phyloP scores from a whole-genome alignment of 345 rosid genomes.

The Combretum micranthum region DNA sequence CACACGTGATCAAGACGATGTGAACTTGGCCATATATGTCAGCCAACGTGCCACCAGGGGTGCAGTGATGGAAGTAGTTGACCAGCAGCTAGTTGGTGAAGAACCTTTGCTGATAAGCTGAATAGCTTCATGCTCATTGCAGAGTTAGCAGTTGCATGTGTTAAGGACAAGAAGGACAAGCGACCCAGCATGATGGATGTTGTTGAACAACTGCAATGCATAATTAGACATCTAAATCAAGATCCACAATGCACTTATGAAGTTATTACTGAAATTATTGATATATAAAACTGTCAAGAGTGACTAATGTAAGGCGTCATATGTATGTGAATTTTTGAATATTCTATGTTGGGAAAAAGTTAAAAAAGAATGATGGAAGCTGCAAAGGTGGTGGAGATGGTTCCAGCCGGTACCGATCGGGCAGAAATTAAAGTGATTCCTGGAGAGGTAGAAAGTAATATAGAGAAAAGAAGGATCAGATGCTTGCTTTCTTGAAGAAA shows the following conservation, averaged over 20 bases:
- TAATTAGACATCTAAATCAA: constrained; percentile 10
- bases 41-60: constrained; percentile 28
- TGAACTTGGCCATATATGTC: constrained; percentile 38
- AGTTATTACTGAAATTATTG: too few relatives aligned
- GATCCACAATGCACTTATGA: too few relatives aligned
- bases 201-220: constrained; percentile 37
- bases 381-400: background rate
- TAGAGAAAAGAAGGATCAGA: constrained; percentile 25
- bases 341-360: too few relatives aligned
- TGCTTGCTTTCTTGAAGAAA: constrained; percentile 23
- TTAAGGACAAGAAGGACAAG: constrained; percentile 37
- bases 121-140: constrained; percentile 26
- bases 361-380: too few relatives aligned
- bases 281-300: too few relatives aligned
- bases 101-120: constrained; percentile 10
- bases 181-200: constrained; percentile 53
- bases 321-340: too few relatives aligned
- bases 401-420: background rate
- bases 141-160: constrained; percentile 40
- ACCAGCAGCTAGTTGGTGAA: constrained; percentile 23
- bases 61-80: constrained; percentile 34
- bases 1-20: constrained; percentile 38
- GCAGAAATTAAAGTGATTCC: constrained; percentile 25
- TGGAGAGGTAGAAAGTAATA: constrained; percentile 12
- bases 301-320: too few relatives aligned